These are phyloP conservation scores for Sporothrix phasma DNA, from an alignment of 2,329 filamentous ascomycete genomes.

Conservation along the genomic window DNA sequence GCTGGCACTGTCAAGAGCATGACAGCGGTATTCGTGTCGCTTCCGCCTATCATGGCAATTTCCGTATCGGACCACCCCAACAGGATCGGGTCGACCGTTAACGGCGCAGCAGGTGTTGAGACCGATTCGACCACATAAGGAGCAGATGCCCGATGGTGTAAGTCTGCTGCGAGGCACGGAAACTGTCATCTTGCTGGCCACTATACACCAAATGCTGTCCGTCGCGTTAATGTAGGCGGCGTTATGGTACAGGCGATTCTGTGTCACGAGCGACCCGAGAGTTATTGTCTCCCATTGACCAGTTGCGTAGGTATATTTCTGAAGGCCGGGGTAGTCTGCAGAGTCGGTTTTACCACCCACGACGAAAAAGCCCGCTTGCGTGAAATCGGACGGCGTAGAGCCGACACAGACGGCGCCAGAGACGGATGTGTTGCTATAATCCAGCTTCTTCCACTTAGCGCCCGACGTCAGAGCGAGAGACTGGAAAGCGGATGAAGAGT, in stretches of 20 bases:
- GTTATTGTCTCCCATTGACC: slow-evolving; percentile 42
- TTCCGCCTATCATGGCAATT: slow-evolving; percentile 66
- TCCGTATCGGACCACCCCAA: slow-evolving; percentile 62
- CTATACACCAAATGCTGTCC: slow-evolving; percentile 71
- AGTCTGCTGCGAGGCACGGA: slow-evolving; percentile 56
- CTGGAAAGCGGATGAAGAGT: slow-evolving; percentile 64
- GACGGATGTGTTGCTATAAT: slow-evolving; percentile 54
- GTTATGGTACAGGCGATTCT: slow-evolving; percentile 64
- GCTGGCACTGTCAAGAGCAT: slow-evolving; percentile 53
- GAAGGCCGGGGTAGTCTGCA: slow-evolving; percentile 60
- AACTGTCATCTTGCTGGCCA: slow-evolving; percentile 54
- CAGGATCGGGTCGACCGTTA: slow-evolving; percentile 59
- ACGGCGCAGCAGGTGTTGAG: slow-evolving; percentile 45
- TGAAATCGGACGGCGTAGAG: slow-evolving; percentile 48
- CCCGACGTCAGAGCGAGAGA: slow-evolving; percentile 59
- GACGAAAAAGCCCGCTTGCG: slow-evolving; percentile 60
- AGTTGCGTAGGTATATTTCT: slow-evolving; percentile 51
- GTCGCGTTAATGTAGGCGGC: slow-evolving; percentile 62
- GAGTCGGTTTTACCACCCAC: slow-evolving; percentile 59
- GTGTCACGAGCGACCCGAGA: slow-evolving; percentile 41
- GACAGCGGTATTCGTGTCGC: slow-evolving; percentile 53
- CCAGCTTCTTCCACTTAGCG: slow-evolving; percentile 59
- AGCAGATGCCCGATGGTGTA: slow-evolving; percentile 58
- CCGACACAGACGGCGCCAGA: slow-evolving; percentile 69
- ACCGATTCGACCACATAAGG: slow-evolving; percentile 54